Evolutionary conservation across 352 stramenopile species (phyloP).

Genomic region (Phytophthora crassamura): DNA sequence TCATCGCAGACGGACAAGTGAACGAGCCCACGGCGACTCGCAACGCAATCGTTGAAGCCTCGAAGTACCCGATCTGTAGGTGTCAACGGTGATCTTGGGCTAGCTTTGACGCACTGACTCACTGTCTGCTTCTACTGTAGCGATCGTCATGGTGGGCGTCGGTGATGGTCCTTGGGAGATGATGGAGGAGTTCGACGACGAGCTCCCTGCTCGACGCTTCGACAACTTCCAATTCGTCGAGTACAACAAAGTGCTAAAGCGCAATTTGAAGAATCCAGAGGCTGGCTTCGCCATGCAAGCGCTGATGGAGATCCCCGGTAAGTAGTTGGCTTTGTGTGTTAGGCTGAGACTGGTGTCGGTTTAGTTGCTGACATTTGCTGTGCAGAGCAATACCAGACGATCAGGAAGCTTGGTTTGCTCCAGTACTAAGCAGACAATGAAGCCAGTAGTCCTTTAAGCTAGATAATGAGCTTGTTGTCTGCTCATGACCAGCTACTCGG

Average conservation of each 20-base stretch:
- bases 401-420: conserved; percentile 52
- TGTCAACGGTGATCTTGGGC: no score
- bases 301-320: conserved; percentile 84
- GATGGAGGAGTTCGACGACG: conserved; percentile 81
- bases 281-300: conserved; percentile 75
- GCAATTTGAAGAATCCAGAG: conserved; percentile 70
- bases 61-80: conserved; percentile 75
- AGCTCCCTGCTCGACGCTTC: conserved; percentile 60
- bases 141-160: conserved; percentile 70
- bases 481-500: no score
- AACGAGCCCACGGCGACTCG: conserved; percentile 66
- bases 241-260: conserved; percentile 67
- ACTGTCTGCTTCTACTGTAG: conserved; percentile 3
- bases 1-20: conserved; percentile 81
- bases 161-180: conserved; percentile 83
- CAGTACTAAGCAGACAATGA: no score
- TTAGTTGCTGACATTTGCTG: not conserved
- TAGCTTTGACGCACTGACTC: no score
- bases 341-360: conserved; percentile 39
- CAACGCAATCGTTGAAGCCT: conserved; percentile 74
- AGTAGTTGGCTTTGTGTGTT: not conserved
- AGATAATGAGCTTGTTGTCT: no score
- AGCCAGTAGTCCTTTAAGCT: no score
- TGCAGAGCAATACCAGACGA: conserved; percentile 69
- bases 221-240: conserved; percentile 87